Conservation (phyloP, 73 alveolate species). For the Paramecium caudatum region DNA sequence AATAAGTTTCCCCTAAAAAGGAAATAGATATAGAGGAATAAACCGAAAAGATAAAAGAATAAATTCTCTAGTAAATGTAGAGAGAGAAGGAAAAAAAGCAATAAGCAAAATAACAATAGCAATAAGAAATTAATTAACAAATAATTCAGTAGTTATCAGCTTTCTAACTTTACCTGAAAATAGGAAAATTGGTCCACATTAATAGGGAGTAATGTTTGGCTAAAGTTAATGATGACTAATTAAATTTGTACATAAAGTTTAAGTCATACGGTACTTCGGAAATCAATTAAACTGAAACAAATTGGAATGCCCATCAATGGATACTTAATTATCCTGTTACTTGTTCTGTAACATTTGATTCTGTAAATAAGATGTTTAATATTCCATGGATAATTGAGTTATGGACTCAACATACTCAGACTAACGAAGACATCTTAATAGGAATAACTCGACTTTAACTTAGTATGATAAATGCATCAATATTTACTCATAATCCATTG, state of each 20-base stretch:
- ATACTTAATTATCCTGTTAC: not conserved
- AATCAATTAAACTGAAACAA: conserved; percentile 13
- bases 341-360: not conserved
- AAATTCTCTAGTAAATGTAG: not conserved
- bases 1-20: conserved; percentile 20
- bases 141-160: not conserved
- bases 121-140: conserved; percentile 15
- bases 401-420: conserved; percentile 56
- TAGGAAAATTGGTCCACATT: not conserved
- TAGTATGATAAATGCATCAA: not conserved
- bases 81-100: conserved; percentile 12
- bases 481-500: conserved; percentile 20
- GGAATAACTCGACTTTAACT: conserved; percentile 31
- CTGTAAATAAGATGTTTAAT: conserved; percentile 23
- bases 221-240: conserved; percentile 45
- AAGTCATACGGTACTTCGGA: conserved; percentile 55
- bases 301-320: conserved; percentile 39
- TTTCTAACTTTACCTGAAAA: conserved; percentile 14
- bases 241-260: not conserved
- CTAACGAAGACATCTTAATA: conserved; percentile 22
- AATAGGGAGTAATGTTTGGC: not conserved
- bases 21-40: conserved; percentile 59
- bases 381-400: conserved; percentile 22
- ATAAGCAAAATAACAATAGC: not conserved
- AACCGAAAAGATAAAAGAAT: conserved; percentile 16